Evolutionary conservation across 176 grass and related monocot species (phyloP), one percentile per base, ranked within the genome.

Genomic region (Oropetium thomaeum): DNA sequence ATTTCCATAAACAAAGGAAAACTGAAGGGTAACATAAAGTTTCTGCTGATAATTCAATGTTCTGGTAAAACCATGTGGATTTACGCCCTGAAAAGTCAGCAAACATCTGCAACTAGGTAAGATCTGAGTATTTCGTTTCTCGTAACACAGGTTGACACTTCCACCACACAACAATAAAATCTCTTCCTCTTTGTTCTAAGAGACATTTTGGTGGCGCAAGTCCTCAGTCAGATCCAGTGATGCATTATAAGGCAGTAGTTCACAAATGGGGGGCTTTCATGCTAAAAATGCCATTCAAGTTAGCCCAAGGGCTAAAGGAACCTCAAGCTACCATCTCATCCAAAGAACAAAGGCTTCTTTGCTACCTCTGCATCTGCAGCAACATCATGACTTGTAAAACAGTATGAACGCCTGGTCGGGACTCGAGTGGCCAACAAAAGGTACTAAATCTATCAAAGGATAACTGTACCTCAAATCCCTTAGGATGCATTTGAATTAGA

Each of bases 401-500:
- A 71, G 1, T 34, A 45, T 19, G 14, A 54, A 49, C 9, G 3
- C 1, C 11, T 27, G 0, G 5, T 47, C 45, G 1, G 28, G 30
- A 33, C 65, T 66, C 29, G 15, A 16, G 30, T 14, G 12, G 8
- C 43, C 65, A 58, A 34, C n/a, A 48, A 34, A 69, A 7, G 30
- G 39, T 11, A 60, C 38, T 66, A 25, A 1, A 64, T 29, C 30
- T 51, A 45, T 31, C 29, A 29, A 2, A 23, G 11, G 59, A 74
- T 2, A 70, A 51, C 5, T 6, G 67, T 58, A 93, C 85, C 88
- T 85, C 63, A 64, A 65, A 81, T 62, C 28, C 48, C 65, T 72
- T 31, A 32, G 23, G 83, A 67, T 55, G 81, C 39, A 74, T 81
- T 52, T 3, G 59, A 39, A 13, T 82, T 78, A 67, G 76, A 69